These are phyloP conservation scores for Geotrichum cucujoidarum DNA, from an alignment of 1,139 yeast species.

Conservation along the genomic window DNA sequence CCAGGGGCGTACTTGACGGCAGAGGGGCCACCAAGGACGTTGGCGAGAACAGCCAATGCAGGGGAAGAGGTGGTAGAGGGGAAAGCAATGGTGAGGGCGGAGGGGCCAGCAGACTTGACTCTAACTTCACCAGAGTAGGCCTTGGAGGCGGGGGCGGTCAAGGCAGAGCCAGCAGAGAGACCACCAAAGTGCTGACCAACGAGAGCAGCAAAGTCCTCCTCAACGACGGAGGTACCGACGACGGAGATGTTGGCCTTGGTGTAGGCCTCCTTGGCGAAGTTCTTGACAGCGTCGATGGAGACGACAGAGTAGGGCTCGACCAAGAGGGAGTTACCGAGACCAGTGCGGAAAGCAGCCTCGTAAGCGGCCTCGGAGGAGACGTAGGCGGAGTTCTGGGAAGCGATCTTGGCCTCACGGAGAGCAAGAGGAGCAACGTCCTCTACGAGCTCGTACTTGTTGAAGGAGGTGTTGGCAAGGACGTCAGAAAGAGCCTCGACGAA, in stretches of 20 bases:
- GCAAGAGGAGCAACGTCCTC: conserved; percentile 85
- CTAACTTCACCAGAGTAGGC: conserved; percentile 69
- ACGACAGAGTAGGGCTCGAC: conserved; percentile 60
- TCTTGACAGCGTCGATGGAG: conserved; percentile 60
- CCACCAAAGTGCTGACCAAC: conserved; percentile 59
- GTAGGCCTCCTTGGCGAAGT: conserved; percentile 65
- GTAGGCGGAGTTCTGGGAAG: conserved; percentile 49
- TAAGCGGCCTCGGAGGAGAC: conserved; percentile 76
- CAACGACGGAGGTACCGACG: conserved; percentile 68
- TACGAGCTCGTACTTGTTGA: conserved; percentile 66
- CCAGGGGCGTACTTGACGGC: conserved; percentile 47
- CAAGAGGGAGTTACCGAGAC: conserved; percentile 79
- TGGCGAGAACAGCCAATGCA: conserved; percentile 65
- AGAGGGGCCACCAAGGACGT: conserved; percentile 52
- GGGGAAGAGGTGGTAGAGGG: conserved; percentile 68
- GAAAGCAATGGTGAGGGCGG: conserved; percentile 75
- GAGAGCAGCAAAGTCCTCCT: conserved; percentile 63
- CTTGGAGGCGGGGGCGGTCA: conserved; percentile 44
- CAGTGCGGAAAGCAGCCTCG: conserved; percentile 77
- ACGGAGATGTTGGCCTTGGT: conserved; percentile 67
- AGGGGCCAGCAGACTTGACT: conserved; percentile 59
- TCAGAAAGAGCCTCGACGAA: conserved; percentile 83
- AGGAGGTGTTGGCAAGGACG: conserved; percentile 65
- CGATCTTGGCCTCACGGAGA: conserved; percentile 44
- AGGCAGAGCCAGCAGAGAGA: conserved; percentile 55